Evolutionary conservation across 1,284 basidiomycete genomes (phyloP), one percentile per base, ranked within the genome.

Genomic region (Cystobasidium slooffiae): DNA sequence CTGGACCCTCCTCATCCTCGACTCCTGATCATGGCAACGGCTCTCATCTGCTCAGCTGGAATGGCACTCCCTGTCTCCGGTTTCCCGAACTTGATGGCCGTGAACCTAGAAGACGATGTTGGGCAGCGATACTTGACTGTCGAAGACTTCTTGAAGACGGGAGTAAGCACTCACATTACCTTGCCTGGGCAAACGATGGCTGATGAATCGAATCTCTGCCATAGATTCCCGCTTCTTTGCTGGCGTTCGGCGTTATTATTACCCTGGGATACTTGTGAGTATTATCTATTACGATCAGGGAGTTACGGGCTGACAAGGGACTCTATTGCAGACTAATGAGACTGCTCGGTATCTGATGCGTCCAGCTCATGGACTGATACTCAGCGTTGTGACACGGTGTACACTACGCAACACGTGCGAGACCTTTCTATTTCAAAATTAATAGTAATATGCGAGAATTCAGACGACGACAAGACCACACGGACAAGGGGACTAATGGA

Each of bases 61-160:
- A 99, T 99, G 96, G 97, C 95, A 6, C 91, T 99, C 86, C 95
- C 95, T 3, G 94, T 98, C 46, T 94, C 92, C 75, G 96, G 96
- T 6, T 98, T 99, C 85, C 96, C 95, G 24, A 78, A 80, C 74
- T 80, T 79, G 65, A 82, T 81, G 44, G 82, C 81, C 1, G 81
- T 94, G 24, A 93, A 92, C 6, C 92, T 97, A 83, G 96, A 97
- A 81, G 93, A 98, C 82, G 94, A 97, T 81, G 87, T 98, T 68
- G 96, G 96, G 1, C 90, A 94, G 78, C 83, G 92, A 43, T 84
- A 83, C 68, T 78, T 83, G 16, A 69, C 61, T 1, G 81, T 82
- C 12, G 79, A 79, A 68, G 73, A 72, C 49, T 76, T 76, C 61
- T 44, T 75, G 8, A 70, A 70, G 37, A 56, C 68, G 18, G 51